A percentile compares a stretch with the other conserved stretches of the same genome.
phyloP scores from a whole-genome alignment of 495 filamentous ascomycete genomes.

The Hypoxylon cercidicola region DNA sequence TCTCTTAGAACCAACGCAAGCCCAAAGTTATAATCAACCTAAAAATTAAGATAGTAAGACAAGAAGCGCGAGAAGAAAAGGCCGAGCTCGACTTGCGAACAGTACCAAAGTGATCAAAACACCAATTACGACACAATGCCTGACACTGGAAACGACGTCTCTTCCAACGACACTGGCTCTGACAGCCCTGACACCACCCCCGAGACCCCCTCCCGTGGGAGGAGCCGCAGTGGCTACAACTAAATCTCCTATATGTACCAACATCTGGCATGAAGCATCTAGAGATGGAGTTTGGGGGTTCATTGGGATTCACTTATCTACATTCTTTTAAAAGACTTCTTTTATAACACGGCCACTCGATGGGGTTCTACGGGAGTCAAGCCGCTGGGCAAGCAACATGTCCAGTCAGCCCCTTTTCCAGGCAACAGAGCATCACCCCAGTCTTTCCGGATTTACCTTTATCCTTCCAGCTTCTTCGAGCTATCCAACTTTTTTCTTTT shows the following conservation, averaged over 20 bases:
- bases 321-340: slow-evolving; percentile 3
- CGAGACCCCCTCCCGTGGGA: slow-evolving; percentile 23
- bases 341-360: neutral
- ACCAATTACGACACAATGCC: slow-evolving; percentile 30
- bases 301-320: slow-evolving; percentile 8
- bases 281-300: slow-evolving; percentile 25
- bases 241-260: slow-evolving; percentile 18
- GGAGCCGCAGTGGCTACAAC: slow-evolving; percentile 43
- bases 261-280: slow-evolving; percentile 15
- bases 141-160: slow-evolving; percentile 34
- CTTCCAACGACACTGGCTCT: slow-evolving; percentile 37
- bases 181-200: slow-evolving; percentile 31
- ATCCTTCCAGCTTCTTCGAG: slow-evolving; percentile 2
- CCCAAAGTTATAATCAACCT: too few relatives aligned
- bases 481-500: neutral
- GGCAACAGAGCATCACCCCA: neutral
- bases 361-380: neutral
- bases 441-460: neutral
- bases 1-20: too few relatives aligned
- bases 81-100: neutral
- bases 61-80: too few relatives aligned
- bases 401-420: neutral
- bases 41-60: too few relatives aligned
- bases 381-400: neutral
- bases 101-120: neutral